These are phyloP conservation scores for Populus ilicifolia DNA, from an alignment of 345 rosid species.

Conservation along the genomic window DNA sequence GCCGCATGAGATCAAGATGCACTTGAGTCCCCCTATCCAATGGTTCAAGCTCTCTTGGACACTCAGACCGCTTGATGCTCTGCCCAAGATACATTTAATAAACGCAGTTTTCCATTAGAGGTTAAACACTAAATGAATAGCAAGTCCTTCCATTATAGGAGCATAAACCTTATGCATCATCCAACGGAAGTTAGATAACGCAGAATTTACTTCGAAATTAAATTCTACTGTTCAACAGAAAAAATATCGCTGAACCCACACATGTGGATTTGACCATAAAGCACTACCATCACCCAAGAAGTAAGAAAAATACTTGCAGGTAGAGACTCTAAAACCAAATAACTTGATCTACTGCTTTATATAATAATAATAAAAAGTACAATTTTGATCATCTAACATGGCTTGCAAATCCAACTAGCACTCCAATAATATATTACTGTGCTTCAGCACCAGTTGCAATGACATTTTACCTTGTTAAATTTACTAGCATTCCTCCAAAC, in stretches of 20 bases:
- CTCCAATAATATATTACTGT: neutral
- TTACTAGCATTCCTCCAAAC: too few relatives aligned
- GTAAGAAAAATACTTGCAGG: neutral
- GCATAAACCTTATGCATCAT: neutral
- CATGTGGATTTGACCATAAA: neutral
- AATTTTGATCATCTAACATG: too few relatives aligned
- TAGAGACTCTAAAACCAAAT: neutral
- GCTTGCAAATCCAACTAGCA: too few relatives aligned
- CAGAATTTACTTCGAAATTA: neutral
- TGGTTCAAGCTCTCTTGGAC: constrained; percentile 80
- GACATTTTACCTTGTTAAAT: neutral
- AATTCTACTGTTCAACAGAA: neutral
- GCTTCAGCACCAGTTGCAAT: neutral
- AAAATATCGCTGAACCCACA: neutral
- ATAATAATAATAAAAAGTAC: too few relatives aligned
- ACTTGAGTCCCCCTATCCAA: constrained; percentile 56
- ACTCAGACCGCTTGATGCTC: constrained; percentile 73
- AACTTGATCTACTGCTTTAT: neutral
- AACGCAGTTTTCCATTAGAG: neutral
- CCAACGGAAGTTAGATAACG: neutral
- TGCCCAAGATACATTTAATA: constrained; percentile 28
- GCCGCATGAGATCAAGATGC: constrained; percentile 65
- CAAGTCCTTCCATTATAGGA: neutral
- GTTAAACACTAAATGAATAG: neutral
- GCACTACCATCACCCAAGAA: neutral